These are phyloP conservation scores for Dipteronia sinensis DNA, from an alignment of 345 rosid species.

Conservation along the genomic window DNA sequence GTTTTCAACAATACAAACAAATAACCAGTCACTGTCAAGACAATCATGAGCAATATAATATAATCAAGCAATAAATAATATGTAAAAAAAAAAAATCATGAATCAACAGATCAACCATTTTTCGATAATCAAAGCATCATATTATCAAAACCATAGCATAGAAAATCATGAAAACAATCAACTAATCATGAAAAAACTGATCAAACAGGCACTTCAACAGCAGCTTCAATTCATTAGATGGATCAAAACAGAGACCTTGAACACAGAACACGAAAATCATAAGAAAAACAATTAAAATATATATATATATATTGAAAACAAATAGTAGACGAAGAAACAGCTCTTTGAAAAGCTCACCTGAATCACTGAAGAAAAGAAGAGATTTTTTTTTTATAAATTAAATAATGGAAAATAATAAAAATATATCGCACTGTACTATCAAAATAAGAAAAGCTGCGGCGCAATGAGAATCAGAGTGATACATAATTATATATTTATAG, in stretches of 20 bases:
- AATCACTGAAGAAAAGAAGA: not conserved
- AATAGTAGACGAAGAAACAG: not conserved
- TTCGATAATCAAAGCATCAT: not conserved
- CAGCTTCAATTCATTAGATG: not conserved
- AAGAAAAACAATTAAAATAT: not conserved
- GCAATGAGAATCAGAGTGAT: too few species aligned
- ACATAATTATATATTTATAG: too few species aligned
- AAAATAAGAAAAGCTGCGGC: too few species aligned
- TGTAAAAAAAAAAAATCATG: not conserved
- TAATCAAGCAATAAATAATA: not conserved
- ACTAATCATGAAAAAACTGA: not conserved
- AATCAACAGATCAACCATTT: not conserved
- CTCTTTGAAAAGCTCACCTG: not conserved
- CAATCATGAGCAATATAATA: not conserved
- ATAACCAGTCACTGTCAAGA: constrained; percentile 8
- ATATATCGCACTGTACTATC: not conserved
- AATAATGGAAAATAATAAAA: too few species aligned
- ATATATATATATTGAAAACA: too few species aligned
- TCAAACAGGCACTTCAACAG: not conserved
- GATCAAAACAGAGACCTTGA: not conserved
- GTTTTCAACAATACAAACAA: not conserved
- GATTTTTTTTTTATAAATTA: not conserved
- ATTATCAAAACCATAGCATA: not conserved
- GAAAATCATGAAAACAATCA: not conserved
- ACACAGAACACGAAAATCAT: not conserved